Conservation (phyloP, 805 yeast species). For the Cyberlindnera xishuangbannaensis region DNA sequence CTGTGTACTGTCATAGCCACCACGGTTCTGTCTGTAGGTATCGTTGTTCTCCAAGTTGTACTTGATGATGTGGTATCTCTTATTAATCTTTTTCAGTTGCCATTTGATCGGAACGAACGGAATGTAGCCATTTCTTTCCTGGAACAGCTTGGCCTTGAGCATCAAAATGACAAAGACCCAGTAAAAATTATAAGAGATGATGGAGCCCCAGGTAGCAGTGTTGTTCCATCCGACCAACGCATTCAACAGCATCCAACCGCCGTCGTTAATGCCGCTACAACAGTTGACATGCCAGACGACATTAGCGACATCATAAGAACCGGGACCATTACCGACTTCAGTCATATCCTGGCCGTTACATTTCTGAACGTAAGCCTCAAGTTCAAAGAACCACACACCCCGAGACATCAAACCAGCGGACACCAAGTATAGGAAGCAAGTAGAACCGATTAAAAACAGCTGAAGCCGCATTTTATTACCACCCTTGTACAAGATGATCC, state of each 20-base stretch:
- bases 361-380: slow-evolving; percentile 62
- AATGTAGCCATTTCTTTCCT: slow-evolving; percentile 53
- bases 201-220: slow-evolving; percentile 88
- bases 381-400: slow-evolving; percentile 88
- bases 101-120: slow-evolving; percentile 58
- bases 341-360: slow-evolving; percentile 81
- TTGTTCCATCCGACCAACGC: slow-evolving; percentile 93
- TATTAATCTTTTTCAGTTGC: slow-evolving; percentile 51
- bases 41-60: slow-evolving; percentile 30
- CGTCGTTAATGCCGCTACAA: slow-evolving; percentile 87
- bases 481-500: slow-evolving; percentile 63
- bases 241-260: slow-evolving; percentile 87
- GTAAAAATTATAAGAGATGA: slow-evolving; percentile 62
- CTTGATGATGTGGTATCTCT: slow-evolving; percentile 30
- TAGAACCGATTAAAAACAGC: slow-evolving; percentile 65
- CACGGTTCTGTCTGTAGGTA: slow-evolving; percentile 17
- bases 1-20: slow-evolving; percentile 9
- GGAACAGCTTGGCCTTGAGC: slow-evolving; percentile 41
- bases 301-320: slow-evolving; percentile 73
- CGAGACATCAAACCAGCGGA: slow-evolving; percentile 85
- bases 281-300: slow-evolving; percentile 95
- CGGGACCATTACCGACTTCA: slow-evolving; percentile 90
- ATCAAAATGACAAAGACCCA: slow-evolving; percentile 54
- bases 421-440: slow-evolving; percentile 78
- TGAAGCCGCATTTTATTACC: slow-evolving; percentile 77